Conservation (phyloP, 2,329 filamentous ascomycete species). For the Paradendryphiella salina region DNA sequence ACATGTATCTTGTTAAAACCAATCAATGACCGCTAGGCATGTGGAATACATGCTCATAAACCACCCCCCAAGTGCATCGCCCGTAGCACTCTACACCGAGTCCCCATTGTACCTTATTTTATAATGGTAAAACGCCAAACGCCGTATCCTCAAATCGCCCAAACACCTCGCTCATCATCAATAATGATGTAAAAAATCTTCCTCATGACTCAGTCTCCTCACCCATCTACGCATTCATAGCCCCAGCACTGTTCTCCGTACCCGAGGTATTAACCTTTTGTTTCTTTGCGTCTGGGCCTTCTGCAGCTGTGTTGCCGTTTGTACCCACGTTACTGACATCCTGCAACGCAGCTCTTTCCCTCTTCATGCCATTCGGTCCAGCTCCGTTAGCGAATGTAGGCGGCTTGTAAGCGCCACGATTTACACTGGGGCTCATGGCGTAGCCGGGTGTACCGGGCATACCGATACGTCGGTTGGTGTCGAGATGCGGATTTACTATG, state of each 20-base stretch:
- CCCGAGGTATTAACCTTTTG: slow-evolving; percentile 40
- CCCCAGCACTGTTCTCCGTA: slow-evolving; percentile 29
- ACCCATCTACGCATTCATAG: not conserved
- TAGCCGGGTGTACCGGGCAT: slow-evolving; percentile 49
- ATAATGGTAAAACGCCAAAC: no score
- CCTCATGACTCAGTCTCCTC: not conserved
- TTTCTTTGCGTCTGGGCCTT: slow-evolving; percentile 49
- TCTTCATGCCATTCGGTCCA: slow-evolving; percentile 23
- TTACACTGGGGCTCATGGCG: slow-evolving; percentile 50
- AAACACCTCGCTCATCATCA: not conserved
- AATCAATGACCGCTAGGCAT: no score
- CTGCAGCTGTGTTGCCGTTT: slow-evolving; percentile 20
- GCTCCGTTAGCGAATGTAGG: slow-evolving; percentile 41
- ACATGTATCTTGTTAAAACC: no score
- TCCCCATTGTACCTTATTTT: no score
- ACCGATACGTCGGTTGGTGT: slow-evolving; percentile 53
- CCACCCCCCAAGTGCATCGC: no score
- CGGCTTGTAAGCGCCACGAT: slow-evolving; percentile 52
- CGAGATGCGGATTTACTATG: slow-evolving; percentile 55
- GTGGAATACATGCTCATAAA: no score
- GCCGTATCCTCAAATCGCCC: no score
- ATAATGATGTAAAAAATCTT: not conserved
- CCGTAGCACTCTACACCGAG: no score
- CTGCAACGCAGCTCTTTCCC: slow-evolving; percentile 45
- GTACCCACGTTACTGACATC: slow-evolving; percentile 53